Conservation (phyloP, 108 stramenopile genomes). For the Nannochloropsis granulata region DNA sequence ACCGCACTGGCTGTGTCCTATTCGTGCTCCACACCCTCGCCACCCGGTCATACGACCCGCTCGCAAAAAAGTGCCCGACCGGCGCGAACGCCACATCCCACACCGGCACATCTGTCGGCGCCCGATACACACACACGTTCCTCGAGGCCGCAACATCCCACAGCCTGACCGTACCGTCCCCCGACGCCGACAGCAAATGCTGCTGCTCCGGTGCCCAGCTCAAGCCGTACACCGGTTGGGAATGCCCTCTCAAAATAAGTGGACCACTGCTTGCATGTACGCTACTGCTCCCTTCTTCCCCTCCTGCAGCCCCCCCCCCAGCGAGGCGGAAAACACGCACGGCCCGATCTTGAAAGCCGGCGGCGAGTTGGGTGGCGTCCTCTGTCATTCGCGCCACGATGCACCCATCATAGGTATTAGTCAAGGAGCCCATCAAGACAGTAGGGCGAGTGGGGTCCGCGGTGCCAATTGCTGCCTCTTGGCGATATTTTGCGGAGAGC, state of each 20-base stretch:
- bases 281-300: not conserved
- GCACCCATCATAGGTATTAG: not conserved
- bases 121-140: not conserved
- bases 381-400: not conserved
- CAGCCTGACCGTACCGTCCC: conserved; percentile 32
- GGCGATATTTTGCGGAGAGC: not conserved
- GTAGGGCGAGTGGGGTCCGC: not conserved
- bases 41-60: conserved; percentile 72
- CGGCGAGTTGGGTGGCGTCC: conserved; percentile 19
- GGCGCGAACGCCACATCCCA: conserved; percentile 41
- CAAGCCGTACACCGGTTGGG: conserved; percentile 7
- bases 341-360: conserved; percentile 35
- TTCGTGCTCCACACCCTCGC: conserved; percentile 87
- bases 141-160: conserved; percentile 23
- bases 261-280: not conserved
- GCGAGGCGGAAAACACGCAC: conserved; percentile 33
- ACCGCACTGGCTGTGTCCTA: conserved; percentile 58
- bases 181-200: conserved; percentile 15
- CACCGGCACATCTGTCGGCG: conserved; percentile 14
- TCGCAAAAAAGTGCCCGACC: conserved; percentile 87
- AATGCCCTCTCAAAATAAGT: not conserved
- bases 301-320: conserved; percentile 1
- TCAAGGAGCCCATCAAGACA: not conserved
- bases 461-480: not conserved
- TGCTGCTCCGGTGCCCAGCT: conserved; percentile 25